Conservation (phyloP, 2,329 filamentous ascomycete species). For the Clonostachys sp. region DNA sequence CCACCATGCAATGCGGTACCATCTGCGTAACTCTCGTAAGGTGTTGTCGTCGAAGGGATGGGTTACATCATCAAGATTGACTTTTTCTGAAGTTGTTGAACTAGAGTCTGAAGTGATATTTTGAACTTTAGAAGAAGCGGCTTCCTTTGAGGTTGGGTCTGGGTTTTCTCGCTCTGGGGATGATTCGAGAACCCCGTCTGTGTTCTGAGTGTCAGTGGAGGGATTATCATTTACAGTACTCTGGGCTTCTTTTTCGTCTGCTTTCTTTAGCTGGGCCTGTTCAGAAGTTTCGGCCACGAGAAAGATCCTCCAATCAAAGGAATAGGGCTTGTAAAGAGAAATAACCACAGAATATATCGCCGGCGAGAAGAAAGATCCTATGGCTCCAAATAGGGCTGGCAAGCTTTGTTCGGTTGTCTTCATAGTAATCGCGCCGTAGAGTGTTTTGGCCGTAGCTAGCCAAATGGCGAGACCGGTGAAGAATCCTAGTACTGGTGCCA, state of each 20-base stretch:
- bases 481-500: slow-evolving; percentile 39
- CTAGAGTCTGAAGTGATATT: not conserved
- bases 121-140: no score
- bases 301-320: slow-evolving; percentile 23
- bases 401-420: slow-evolving; percentile 34
- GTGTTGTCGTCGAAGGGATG: slow-evolving; percentile 1
- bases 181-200: not conserved
- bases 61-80: slow-evolving; percentile 1
- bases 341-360: slow-evolving; percentile 33
- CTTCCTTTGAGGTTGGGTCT: no score
- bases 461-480: slow-evolving; percentile 40
- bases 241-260: not conserved
- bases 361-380: slow-evolving; percentile 32
- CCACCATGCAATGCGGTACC: slow-evolving; percentile 1
- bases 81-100: not conserved
- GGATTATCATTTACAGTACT: no score
- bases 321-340: slow-evolving; percentile 30
- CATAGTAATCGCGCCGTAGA: slow-evolving; percentile 36
- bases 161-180: not conserved
- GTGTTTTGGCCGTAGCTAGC: slow-evolving; percentile 35
- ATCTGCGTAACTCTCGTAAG: not conserved
- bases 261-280: not conserved
- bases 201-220: not conserved
- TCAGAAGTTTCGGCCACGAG: not conserved
- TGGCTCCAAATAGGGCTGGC: slow-evolving; percentile 43